Conservation (phyloP, 1,139 yeast genomes). For the Yamadazyma atlantica region DNA sequence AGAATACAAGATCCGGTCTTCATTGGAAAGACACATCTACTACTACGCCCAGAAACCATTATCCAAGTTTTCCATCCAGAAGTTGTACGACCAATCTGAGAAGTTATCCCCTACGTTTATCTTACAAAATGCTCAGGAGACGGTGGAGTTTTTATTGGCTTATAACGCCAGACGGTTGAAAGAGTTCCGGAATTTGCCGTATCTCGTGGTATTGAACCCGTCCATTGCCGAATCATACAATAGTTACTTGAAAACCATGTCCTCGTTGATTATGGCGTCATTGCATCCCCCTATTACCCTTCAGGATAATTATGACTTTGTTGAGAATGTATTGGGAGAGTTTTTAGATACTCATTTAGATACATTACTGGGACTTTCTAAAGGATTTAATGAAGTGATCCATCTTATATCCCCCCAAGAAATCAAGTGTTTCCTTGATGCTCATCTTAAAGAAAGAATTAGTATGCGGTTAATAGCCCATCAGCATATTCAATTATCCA, state of each 20-base stretch:
- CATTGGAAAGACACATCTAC: slow-evolving; percentile 51
- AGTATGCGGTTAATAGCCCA: slow-evolving; percentile 83
- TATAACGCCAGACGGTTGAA: slow-evolving; percentile 58
- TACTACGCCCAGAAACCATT: slow-evolving; percentile 47
- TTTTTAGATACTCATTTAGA: slow-evolving; percentile 79
- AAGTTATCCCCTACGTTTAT: slow-evolving; percentile 37
- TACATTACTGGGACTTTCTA: slow-evolving; percentile 74
- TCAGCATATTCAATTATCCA: slow-evolving; percentile 67
- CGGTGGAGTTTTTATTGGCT: slow-evolving; percentile 45
- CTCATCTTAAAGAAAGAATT: slow-evolving; percentile 81
- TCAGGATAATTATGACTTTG: slow-evolving; percentile 53
- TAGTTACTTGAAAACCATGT: slow-evolving; percentile 69
- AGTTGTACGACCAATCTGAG: slow-evolving; percentile 41
- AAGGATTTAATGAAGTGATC: slow-evolving; percentile 78
- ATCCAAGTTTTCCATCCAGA: slow-evolving; percentile 48
- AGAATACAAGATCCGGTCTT: slow-evolving; percentile 51
- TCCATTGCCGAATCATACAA: slow-evolving; percentile 79
- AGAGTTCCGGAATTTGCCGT: slow-evolving; percentile 73
- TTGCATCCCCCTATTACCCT: slow-evolving; percentile 41
- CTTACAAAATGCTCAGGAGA: slow-evolving; percentile 38
- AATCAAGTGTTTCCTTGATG: slow-evolving; percentile 64
- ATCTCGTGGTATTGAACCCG: slow-evolving; percentile 84
- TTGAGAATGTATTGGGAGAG: slow-evolving; percentile 47
- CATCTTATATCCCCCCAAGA: slow-evolving; percentile 48
- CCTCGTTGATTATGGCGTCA: slow-evolving; percentile 52